Conservation (phyloP, 768 basidiomycete genomes). For the Pholiota molesta region DNA sequence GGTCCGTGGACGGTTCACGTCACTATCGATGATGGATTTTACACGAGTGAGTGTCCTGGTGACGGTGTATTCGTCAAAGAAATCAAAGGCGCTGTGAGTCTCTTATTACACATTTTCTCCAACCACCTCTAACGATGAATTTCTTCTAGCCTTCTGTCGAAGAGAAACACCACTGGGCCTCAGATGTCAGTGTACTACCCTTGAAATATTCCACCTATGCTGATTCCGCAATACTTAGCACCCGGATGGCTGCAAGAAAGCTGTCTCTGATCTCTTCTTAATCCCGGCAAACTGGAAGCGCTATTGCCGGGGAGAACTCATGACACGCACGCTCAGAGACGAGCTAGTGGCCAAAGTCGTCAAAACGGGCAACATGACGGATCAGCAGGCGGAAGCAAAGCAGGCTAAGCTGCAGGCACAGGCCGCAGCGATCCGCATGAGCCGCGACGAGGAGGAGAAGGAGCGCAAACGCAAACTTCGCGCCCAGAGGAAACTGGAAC, state of each 20-base stretch:
- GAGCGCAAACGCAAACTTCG: slow-evolving; percentile 12
- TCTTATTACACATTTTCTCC: background rate
- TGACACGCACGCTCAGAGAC: slow-evolving; percentile 8
- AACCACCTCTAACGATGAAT: background rate
- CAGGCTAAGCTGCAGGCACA: slow-evolving; percentile 13
- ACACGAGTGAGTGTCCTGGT: slow-evolving; percentile 4
- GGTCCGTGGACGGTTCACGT: slow-evolving; percentile 14
- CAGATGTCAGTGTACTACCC: slow-evolving; percentile 9
- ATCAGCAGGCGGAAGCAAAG: slow-evolving; percentile 5
- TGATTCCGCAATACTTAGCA: slow-evolving; percentile 3
- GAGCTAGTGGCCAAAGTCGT: slow-evolving; percentile 9
- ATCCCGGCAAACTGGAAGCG: slow-evolving; percentile 11
- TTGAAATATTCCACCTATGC: background rate
- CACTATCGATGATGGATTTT: slow-evolving; percentile 15
- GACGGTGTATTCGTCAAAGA: slow-evolving; percentile 12
- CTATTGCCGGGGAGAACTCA: slow-evolving; percentile 16
- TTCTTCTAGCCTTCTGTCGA: slow-evolving; percentile 5
- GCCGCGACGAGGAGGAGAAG: slow-evolving; percentile 13
- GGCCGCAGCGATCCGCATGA: slow-evolving; percentile 5
- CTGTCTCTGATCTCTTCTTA: slow-evolving; percentile 13
- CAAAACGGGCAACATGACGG: slow-evolving; percentile 5
- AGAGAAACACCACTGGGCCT: slow-evolving; percentile 14
- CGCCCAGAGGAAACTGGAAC: slow-evolving; percentile 6
- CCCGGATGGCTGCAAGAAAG: slow-evolving; percentile 10
- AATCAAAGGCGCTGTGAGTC: slow-evolving; percentile 12